Evolutionary conservation across 768 basidiomycete genomes (phyloP), one percentile per base, ranked within the genome.

Genomic region (Kwoniella bestiolae): DNA sequence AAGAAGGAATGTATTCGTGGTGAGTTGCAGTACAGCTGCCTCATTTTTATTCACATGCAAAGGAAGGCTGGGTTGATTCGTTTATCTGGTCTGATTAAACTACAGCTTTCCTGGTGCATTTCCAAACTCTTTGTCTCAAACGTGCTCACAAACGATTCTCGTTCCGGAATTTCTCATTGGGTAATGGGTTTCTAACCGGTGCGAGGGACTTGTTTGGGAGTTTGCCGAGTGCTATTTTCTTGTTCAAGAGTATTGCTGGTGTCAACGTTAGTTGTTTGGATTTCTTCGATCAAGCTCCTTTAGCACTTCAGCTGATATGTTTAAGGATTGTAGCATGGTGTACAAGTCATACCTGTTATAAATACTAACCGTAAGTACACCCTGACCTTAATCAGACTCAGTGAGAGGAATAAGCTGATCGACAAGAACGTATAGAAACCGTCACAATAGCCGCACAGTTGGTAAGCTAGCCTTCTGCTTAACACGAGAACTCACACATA

Each of bases 381-480:
- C 58, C 16, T 32, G 18, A 38, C 16, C 35, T 11, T 38, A n/a
- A n/a, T n/a, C n/a, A n/a, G n/a, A n/a, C n/a, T n/a, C n/a, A n/a
- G n/a, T n/a, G n/a, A n/a, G n/a, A n/a, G n/a, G n/a, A n/a, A n/a
- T n/a, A n/a, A n/a, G n/a, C n/a, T n/a, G n/a, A n/a, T n/a, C n/a
- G n/a, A n/a, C n/a, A n/a, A n/a, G n/a, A n/a, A 18, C 7, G 3
- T n/a, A 16, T 58, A 76, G 75, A 80, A 52, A 93, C 91, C 0
- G 92, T 93, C n/a, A 96, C 94, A 14, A 93, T 98, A 67, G 91
- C 93, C 41, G 92, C 90, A 25, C 90, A 94, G 80, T 84, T 95
- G 74, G 90, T 87, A 29, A 74, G 84, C 2, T 28, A 3, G 14
- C 46, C 51, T 18, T 26, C 21, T 16, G 12, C n/a, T n/a, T n/a